phyloP scores from a whole-genome alignment of 345 rosid species.

The Raphanus raphanistrum region DNA sequence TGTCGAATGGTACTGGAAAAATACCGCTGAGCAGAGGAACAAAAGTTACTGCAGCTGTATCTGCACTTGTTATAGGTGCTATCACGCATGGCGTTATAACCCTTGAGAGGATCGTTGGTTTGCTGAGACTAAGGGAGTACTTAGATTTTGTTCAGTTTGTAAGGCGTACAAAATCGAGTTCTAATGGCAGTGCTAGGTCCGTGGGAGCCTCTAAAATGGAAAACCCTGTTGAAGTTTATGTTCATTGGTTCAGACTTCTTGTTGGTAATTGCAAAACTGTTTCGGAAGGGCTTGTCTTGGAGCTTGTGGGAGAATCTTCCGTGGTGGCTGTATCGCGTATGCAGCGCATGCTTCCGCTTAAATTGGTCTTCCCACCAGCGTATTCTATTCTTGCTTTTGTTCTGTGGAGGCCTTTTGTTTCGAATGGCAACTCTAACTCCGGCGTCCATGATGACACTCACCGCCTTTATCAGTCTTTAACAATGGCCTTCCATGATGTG shows the following conservation, averaged over 20 bases:
- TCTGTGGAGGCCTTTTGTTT: constrained; percentile 74
- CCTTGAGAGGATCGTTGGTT: constrained; percentile 88
- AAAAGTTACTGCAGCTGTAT: constrained; percentile 74
- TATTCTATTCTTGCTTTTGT: constrained; percentile 80
- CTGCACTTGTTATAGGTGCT: constrained; percentile 81
- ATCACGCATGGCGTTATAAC: constrained; percentile 88
- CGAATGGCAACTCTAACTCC: constrained; percentile 44
- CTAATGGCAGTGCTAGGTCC: constrained; percentile 81
- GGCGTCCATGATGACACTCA: constrained; percentile 75
- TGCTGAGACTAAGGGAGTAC: constrained; percentile 79
- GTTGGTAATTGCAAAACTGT: constrained; percentile 87
- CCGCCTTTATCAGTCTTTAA: constrained; percentile 72
- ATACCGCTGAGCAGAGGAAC: constrained; percentile 49
- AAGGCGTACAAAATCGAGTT: constrained; percentile 64
- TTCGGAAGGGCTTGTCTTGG: constrained; percentile 83
- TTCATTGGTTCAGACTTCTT: constrained; percentile 93
- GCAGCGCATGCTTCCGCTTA: constrained; percentile 86
- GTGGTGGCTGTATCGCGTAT: constrained; percentile 86
- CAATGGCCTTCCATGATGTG: constrained; percentile 73
- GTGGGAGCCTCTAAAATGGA: constrained; percentile 64
- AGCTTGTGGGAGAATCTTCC: constrained; percentile 87
- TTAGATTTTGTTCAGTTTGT: constrained; percentile 84
- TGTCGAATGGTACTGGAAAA: constrained; percentile 50
- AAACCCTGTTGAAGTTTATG: constrained; percentile 63
- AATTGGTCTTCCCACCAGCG: constrained; percentile 92